These are phyloP conservation scores for Ganoderma resinaceum DNA, from an alignment of 1,284 basidiomycete genomes.

Conservation along the genomic window DNA sequence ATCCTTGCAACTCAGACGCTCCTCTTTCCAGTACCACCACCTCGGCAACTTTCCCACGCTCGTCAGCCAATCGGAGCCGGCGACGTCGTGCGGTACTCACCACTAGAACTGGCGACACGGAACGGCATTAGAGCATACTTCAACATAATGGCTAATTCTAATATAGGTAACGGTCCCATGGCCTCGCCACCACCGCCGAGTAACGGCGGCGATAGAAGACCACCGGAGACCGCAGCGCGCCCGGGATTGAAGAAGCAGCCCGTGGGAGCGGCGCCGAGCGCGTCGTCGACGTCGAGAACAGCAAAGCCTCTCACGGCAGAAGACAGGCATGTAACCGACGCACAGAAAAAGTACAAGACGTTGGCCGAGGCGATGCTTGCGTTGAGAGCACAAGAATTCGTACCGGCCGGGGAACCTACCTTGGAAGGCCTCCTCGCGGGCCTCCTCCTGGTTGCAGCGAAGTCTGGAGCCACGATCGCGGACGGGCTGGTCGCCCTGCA, in stretches of 20 bases:
- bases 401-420: background rate
- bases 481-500: background rate
- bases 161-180: too few relatives aligned
- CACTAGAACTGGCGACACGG: too few relatives aligned
- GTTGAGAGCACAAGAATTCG: background rate
- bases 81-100: background rate
- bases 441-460: background rate
- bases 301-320: background rate
- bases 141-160: too few relatives aligned
- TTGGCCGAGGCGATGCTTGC: background rate
- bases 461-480: background rate
- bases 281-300: background rate
- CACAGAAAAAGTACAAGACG: background rate
- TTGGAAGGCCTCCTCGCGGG: background rate
- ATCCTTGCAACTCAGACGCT: too few relatives aligned
- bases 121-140: too few relatives aligned
- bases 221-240: accelerated
- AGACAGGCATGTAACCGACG: background rate
- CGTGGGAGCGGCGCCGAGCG: background rate
- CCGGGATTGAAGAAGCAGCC: background rate
- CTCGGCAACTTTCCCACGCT: background rate
- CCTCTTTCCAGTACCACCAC: background rate
- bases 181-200: too few relatives aligned
- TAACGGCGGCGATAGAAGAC: background rate
- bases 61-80: background rate